Base-by-base conservation (phyloP, 1,139 yeast species). In the Yueomyces sp. region DNA sequence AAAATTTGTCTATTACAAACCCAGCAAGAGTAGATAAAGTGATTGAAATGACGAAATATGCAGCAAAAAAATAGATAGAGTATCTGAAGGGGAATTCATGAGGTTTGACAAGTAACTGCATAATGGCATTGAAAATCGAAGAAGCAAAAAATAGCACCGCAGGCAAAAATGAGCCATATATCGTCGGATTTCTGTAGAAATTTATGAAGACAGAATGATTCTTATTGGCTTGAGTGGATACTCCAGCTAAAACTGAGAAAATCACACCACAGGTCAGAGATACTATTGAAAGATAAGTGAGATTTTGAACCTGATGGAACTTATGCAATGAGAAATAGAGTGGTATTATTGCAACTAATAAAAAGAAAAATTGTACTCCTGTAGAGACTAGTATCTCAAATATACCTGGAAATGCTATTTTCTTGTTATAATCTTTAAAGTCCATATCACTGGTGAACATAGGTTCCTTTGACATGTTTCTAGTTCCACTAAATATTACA, bases 21-120 rank as follows among this genome's bases (percentile, higher is more conserved):
- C 91, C 94, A 8, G 95, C 96, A 38, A 81, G 48, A 11, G 83
- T 50, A 4, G 91, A 83, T 42, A 86, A 66, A 2, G 95, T 95
- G 29, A 84, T 68, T 49, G 84, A 84, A 11, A 82, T 63, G 30
- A 80, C 59, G 42, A 81, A 69, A 62, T 85, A 81, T 41, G 78
- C 61, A 12, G 72, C 53, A 26, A 81, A 61, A 38, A 82, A 61
- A 2, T 74, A 70, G n/a, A 81, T 64, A 38, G 82, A 70, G 0
- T 89, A 78, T 7, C 83, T 79, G 51, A 84, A 79, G 7, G 95
- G 95, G 40, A 85, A 64, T 0, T 91, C 91, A 42, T 75, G 70
- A 0, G 93, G 78, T 1, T 94, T 79, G 47, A 80, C 81, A 54
- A 79, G 73, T 1, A 82, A 81, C 85, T 91, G 82, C 2, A 83